Evolutionary conservation across 1,284 basidiomycete genomes (phyloP).

Genomic region (Kwoniella shivajii): DNA sequence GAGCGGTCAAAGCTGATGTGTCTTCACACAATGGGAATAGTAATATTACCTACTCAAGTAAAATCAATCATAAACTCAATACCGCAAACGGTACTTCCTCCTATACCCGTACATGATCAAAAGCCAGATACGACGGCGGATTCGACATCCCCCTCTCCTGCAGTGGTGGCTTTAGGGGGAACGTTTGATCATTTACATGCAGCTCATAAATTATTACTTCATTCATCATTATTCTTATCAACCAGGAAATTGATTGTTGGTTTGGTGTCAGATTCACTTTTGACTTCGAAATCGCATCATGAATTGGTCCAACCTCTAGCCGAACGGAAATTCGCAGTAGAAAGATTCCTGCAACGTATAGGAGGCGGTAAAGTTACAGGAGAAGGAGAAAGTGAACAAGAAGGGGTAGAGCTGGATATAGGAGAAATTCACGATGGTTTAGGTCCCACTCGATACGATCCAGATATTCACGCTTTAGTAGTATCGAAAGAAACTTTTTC

Average conservation of each 20-base stretch:
- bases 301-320: constrained; percentile 70
- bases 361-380: background rate
- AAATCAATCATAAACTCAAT: background rate
- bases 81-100: background rate
- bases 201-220: constrained; percentile 95
- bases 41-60: constrained; percentile 1
- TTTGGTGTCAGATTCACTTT: constrained; percentile 72
- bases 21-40: background rate
- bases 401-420: constrained; percentile 54
- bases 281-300: constrained; percentile 72
- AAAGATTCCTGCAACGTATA: constrained; percentile 61
- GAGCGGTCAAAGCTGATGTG: background rate
- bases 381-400: background rate
- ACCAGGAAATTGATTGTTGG: constrained; percentile 82
- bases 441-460: constrained; percentile 82
- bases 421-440: constrained; percentile 78
- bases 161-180: constrained; percentile 62
- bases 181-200: constrained; percentile 98
- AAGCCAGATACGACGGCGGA: background rate
- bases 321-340: constrained; percentile 62
- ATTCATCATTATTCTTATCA: constrained; percentile 84
- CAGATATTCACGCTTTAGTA: constrained; percentile 80
- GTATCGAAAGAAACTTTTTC: constrained; percentile 80
- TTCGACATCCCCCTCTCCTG: constrained; percentile 5
- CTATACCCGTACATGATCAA: background rate